Conservation (phyloP, 2,329 filamentous ascomycete species). For the Xylogone sp. region DNA sequence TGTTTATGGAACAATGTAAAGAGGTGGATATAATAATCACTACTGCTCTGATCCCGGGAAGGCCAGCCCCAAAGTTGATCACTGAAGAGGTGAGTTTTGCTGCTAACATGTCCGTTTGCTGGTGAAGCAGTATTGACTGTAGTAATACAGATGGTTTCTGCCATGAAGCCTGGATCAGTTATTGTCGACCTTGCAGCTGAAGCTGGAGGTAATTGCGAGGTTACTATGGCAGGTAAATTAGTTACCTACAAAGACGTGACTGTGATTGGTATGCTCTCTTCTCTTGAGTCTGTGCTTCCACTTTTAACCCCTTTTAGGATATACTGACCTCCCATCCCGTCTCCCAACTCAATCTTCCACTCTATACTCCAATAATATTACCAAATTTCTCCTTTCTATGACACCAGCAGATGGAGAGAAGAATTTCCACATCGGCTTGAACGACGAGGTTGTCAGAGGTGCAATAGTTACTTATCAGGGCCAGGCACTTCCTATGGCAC, state of each 20-base stretch:
- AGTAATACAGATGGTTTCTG: constrained; percentile 49
- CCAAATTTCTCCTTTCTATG: constrained; percentile 82
- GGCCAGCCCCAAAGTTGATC: constrained; percentile 78
- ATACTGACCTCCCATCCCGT: constrained; percentile 83
- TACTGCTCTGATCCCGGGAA: constrained; percentile 85
- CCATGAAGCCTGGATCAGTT: constrained; percentile 85
- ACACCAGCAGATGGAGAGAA: constrained; percentile 61
- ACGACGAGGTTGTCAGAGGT: constrained; percentile 81
- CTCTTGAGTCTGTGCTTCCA: no score
- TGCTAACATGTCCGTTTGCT: constrained; percentile 47
- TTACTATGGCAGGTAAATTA: constrained; percentile 70
- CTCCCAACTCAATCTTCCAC: constrained; percentile 87
- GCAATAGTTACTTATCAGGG: constrained; percentile 80
- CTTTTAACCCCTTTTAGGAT: constrained; percentile 45
- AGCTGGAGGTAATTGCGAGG: constrained; percentile 83
- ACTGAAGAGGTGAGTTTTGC: constrained; percentile 54
- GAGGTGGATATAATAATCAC: constrained; percentile 93
- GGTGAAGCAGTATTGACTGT: constrained; percentile 8
- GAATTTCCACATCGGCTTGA: constrained; percentile 74
- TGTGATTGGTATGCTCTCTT: constrained; percentile 62
- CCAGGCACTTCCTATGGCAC: constrained; percentile 70
- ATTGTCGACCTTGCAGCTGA: constrained; percentile 86
- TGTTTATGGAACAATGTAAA: constrained; percentile 81
- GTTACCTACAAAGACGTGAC: constrained; percentile 73
- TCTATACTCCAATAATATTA: constrained; percentile 91